phyloP scores from a whole-genome alignment of 1,284 basidiomycete species.

The Trametes versicolor region DNA sequence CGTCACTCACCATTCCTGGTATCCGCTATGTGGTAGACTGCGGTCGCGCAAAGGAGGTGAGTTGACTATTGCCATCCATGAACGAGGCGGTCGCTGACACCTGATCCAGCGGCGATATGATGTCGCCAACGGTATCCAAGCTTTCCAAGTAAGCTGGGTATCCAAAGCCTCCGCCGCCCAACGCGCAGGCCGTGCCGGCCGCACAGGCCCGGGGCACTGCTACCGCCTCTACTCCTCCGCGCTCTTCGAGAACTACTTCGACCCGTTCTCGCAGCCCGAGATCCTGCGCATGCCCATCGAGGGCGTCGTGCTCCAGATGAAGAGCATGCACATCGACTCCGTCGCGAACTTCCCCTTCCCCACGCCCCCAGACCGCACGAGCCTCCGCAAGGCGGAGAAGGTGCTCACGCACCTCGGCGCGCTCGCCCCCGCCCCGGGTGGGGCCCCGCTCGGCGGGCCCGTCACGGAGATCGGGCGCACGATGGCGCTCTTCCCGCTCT shows the following conservation, averaged over 20 bases:
- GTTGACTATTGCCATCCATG: background rate
- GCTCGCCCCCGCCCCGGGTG: conserved; percentile 56
- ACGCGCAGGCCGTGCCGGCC: conserved; percentile 79
- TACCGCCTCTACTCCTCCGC: conserved; percentile 80
- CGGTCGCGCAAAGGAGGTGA: conserved; percentile 84
- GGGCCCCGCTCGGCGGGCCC: conserved; percentile 57
- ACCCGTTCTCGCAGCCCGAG: conserved; percentile 89
- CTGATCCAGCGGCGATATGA: conserved; percentile 63
- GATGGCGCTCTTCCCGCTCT: conserved; percentile 95
- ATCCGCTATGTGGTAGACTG: conserved; percentile 83
- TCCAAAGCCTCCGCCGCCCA: conserved; percentile 82
- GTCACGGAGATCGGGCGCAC: conserved; percentile 91
- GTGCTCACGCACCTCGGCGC: conserved; percentile 89
- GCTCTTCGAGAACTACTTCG: conserved; percentile 93
- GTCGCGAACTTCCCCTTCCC: conserved; percentile 99
- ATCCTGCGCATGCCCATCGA: conserved; percentile 97
- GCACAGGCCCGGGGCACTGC: conserved; percentile 83
- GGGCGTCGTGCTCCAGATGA: conserved; percentile 98
- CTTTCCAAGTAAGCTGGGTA: conserved; percentile 79
- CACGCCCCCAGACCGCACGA: conserved; percentile 89
- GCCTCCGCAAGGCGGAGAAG: conserved; percentile 86
- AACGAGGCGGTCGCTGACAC: conserved; percentile 3
- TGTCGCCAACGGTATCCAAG: conserved; percentile 68
- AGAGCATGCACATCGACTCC: conserved; percentile 98
- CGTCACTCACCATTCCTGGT: conserved; percentile 81